Conservation (phyloP, 2,329 filamentous ascomycete species). For the Sporothrix luriei region DNA sequence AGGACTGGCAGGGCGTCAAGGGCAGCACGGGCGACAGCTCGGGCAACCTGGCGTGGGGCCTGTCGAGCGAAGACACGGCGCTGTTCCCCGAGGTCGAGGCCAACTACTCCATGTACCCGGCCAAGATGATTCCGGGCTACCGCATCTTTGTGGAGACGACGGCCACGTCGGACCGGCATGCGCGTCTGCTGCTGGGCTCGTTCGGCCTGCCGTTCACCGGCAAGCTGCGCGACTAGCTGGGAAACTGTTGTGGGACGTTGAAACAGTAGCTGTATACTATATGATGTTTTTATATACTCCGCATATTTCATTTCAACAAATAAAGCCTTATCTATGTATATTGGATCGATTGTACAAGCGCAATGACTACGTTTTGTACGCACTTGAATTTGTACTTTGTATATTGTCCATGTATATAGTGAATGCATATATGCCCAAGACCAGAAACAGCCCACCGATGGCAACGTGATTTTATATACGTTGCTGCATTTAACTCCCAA, state of each 20-base stretch:
- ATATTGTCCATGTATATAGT: neutral
- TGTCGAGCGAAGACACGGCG: constrained; percentile 73
- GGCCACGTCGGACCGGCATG: constrained; percentile 82
- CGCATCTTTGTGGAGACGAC: constrained; percentile 83
- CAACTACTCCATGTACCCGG: constrained; percentile 70
- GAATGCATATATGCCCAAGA: neutral
- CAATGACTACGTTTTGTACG: no score
- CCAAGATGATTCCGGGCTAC: constrained; percentile 79
- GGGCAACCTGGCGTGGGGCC: constrained; percentile 83
- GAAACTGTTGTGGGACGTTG: neutral
- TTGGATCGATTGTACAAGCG: neutral
- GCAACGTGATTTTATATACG: neutral
- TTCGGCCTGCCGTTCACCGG: constrained; percentile 82
- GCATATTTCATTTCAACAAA: constrained; percentile 19
- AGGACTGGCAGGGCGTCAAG: constrained; percentile 80
- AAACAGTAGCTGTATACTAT: constrained; percentile 12
- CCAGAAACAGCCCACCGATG: neutral
- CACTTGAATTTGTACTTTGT: neutral
- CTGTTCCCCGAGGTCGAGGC: constrained; percentile 92
- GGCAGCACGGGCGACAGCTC: constrained; percentile 77
- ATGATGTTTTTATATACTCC: constrained; percentile 22
- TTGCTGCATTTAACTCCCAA: neutral
- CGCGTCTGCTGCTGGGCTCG: constrained; percentile 70
- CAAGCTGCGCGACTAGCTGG: constrained; percentile 37
- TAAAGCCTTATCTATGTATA: neutral